phyloP scores from a whole-genome alignment of 495 filamentous ascomycete species.

The Talaromyces adpressus region DNA sequence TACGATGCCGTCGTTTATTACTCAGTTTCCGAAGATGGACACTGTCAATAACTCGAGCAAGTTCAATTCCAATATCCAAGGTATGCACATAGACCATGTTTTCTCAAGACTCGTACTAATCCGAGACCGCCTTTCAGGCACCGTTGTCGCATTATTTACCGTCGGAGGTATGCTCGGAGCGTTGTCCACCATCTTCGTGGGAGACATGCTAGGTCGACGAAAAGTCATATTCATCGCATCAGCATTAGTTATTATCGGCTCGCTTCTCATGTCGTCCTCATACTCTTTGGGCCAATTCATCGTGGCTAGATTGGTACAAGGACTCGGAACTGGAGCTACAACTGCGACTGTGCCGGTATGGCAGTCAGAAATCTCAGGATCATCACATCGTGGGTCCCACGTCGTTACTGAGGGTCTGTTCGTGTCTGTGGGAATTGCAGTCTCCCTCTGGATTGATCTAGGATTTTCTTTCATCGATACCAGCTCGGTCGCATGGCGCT shows the following conservation, averaged over 20 bases:
- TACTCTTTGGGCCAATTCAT: conserved; percentile 29
- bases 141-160: conserved; percentile 28
- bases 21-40: conserved; percentile 46
- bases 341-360: conserved; percentile 60
- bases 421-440: conserved; percentile 57
- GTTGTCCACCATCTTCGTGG: conserved; percentile 24
- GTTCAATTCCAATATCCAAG: conserved; percentile 35
- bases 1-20: conserved; percentile 32
- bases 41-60: conserved; percentile 35
- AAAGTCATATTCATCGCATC: conserved; percentile 25
- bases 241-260: conserved; percentile 28
- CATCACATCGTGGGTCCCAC: conserved; percentile 55
- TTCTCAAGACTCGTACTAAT: not conserved
- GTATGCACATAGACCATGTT: conserved; percentile 11
- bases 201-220: conserved; percentile 25
- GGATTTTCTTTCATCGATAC: conserved; percentile 44
- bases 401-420: conserved; percentile 59
- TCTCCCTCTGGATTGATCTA: conserved; percentile 65
- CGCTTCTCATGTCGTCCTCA: conserved; percentile 35
- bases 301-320: conserved; percentile 49
- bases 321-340: conserved; percentile 55
- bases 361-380: conserved; percentile 54
- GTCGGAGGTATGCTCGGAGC: conserved; percentile 29
- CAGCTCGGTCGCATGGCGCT: conserved; percentile 51
- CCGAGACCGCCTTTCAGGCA: conserved; percentile 16